Evolutionary conservation across 208 protist species (phyloP), one percentile per base, ranked within the genome.

Genomic region (Tetramitus jugosus): DNA sequence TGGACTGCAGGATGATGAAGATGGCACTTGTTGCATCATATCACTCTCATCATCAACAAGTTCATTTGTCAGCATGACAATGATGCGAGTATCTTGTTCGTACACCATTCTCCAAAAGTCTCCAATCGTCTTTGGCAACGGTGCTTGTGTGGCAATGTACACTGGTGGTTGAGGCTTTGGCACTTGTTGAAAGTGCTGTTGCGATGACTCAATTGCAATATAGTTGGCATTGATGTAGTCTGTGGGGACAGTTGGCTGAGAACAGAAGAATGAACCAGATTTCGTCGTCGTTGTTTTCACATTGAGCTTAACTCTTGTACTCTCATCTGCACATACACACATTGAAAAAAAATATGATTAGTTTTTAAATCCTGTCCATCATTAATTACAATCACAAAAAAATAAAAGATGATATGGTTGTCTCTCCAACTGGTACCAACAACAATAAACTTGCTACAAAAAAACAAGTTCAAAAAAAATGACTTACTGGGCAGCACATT

Each of bases 31-130:
- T 56, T 10, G 14, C 49, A 56, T 56, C 49, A 56, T 26, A 31
- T 62, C n/a, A 23, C 4, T 3, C 17, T 3, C 29, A 31, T 62
- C 56, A 7, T 62, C 56, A 31, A 33, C 10, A 4, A 53, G 10
- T 45, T 74, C 67, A 53, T 49, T 71, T 17, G 35, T 74, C 20
- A 74, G n/a, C 67, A 74, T 74, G 0, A 74, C 67, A 39, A 74
- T 74, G 8, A 74, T 53, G 1, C 4, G 35, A 74, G 26, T 37
- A 26, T 53, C 23, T 14, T 74, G 17, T 23, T 74, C 67, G 2
- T 33, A 35, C 4, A 74, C 37, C 67, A 74, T 74, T 53, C 67
- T 52, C 67, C 67, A 74, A 74, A 74, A 74, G 37, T 74, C 67
- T 23, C 14, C 20, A 74, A 74, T 53, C 33, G 67, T 74, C 14